These are phyloP conservation scores for Daldinia caldariorum DNA, from an alignment of 495 filamentous ascomycete species.

Conservation along the genomic window DNA sequence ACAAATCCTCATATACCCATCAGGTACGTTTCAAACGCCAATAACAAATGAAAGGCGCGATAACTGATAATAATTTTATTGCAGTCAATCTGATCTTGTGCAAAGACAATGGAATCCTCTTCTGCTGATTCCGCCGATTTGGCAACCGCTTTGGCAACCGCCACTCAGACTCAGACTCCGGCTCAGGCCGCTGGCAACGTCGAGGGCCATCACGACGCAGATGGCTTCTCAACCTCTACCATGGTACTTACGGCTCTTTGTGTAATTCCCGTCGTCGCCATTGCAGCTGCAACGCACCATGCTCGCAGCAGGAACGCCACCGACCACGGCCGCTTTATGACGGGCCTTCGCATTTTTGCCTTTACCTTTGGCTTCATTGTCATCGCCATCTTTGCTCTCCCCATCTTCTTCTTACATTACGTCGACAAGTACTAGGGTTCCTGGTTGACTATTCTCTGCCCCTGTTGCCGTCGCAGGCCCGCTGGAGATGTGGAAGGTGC, in stretches of 20 bases:
- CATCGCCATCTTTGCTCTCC: slow-evolving; percentile 12
- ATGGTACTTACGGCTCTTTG: slow-evolving; percentile 4
- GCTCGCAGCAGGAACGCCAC: slow-evolving; percentile 1
- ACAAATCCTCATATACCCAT: background rate
- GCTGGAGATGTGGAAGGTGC: background rate
- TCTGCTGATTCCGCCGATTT: too few species aligned
- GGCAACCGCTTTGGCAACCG: too few species aligned
- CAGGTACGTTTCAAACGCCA: background rate
- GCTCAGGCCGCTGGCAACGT: background rate
- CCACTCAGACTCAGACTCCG: background rate
- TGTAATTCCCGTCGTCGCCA: slow-evolving; percentile 1
- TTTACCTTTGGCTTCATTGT: slow-evolving; percentile 12
- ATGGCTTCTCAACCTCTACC: background rate
- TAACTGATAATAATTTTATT: background rate
- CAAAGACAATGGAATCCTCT: background rate
- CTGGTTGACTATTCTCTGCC: slow-evolving; percentile 12
- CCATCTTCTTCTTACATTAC: slow-evolving; percentile 27
- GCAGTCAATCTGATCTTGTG: background rate
- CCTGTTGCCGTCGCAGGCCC: background rate
- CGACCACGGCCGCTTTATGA: background rate
- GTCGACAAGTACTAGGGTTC: slow-evolving; percentile 38
- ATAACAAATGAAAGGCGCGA: background rate
- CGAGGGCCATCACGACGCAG: background rate
- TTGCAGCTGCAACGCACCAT: background rate
- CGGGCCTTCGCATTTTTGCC: slow-evolving; percentile 19